A percentile compares a stretch with the other conserved stretches of the same genome.
phyloP scores from a whole-genome alignment of 2,329 filamentous ascomycete genomes.

The Claviceps humidiphila region DNA sequence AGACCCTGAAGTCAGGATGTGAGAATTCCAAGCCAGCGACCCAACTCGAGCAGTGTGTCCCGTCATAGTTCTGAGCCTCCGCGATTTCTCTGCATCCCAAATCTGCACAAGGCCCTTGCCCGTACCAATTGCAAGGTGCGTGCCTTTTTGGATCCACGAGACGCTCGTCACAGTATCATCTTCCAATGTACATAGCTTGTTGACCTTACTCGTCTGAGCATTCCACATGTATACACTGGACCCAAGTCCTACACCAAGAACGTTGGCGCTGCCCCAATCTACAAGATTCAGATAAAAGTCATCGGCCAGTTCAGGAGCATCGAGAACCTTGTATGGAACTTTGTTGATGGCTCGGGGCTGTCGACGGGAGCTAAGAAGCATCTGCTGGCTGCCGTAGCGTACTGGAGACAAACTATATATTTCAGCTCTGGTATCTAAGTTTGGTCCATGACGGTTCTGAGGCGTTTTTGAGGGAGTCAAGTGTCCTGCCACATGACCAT shows the following conservation, averaged over 20 bases:
- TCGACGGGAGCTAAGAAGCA: conserved; percentile 80
- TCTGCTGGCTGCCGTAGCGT: conserved; percentile 81
- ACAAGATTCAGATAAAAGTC: conserved; percentile 97
- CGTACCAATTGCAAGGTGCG: conserved; percentile 89
- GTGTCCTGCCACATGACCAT: conserved; percentile 60
- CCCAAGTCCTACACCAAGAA: conserved; percentile 82
- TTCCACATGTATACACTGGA: conserved; percentile 99
- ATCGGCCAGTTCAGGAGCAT: conserved; percentile 89
- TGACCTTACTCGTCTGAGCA: conserved; percentile 77
- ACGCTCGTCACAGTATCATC: conserved; percentile 95
- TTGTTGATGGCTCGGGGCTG: conserved; percentile 86
- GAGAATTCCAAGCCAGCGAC: conserved; percentile 92
- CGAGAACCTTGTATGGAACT: conserved; percentile 93
- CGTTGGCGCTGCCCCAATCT: conserved; percentile 93
- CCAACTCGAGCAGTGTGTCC: conserved; percentile 90
- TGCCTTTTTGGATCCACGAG: conserved; percentile 95
- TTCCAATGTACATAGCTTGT: conserved; percentile 81
- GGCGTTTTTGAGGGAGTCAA: conserved; percentile 82
- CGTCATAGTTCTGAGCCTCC: conserved; percentile 87
- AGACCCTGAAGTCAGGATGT: conserved; percentile 91
- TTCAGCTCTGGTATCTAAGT: conserved; percentile 79
- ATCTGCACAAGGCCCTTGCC: conserved; percentile 92
- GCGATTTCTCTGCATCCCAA: conserved; percentile 83
- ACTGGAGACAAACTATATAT: conserved; percentile 94
- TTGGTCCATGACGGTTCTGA: conserved; percentile 74